phyloP scores from a whole-genome alignment of 2,329 filamentous ascomycete species.

The Stachybotrys chartarum region DNA sequence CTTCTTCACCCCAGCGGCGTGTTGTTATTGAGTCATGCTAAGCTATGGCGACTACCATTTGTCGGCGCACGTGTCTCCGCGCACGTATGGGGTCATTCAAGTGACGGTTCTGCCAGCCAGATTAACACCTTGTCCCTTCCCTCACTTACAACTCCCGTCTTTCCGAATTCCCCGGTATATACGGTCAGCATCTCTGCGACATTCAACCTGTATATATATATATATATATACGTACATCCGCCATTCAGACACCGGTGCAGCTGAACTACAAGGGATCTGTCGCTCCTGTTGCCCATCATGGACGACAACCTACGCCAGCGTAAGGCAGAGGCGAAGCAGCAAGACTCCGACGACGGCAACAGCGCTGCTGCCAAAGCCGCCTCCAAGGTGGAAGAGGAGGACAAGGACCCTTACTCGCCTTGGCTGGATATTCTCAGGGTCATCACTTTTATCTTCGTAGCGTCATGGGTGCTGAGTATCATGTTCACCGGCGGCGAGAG shows the following conservation, averaged over 20 bases:
- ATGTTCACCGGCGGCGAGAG: constrained; percentile 65
- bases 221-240: too few species aligned
- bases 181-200: too few species aligned
- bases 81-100: not conserved
- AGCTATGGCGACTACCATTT: not conserved
- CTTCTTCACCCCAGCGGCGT: constrained; percentile 5
- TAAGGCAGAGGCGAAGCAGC: constrained; percentile 24
- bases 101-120: not conserved
- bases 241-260: too few species aligned
- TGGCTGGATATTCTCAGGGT: constrained; percentile 64
- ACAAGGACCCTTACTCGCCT: constrained; percentile 52
- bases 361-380: constrained; percentile 16
- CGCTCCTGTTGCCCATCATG: constrained; percentile 16
- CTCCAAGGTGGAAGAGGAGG: constrained; percentile 17
- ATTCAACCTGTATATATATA: too few species aligned
- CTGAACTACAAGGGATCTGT: too few species aligned
- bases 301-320: constrained; percentile 37
- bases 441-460: constrained; percentile 56
- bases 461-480: constrained; percentile 67
- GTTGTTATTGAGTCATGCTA: constrained; percentile 3
- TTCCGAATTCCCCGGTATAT: not conserved
- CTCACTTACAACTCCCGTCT: not conserved
- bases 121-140: not conserved
- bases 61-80: not conserved
- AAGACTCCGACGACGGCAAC: not conserved